A percentile compares a stretch with the other conserved stretches of the same genome.
Evolutionary conservation across 768 basidiomycete species (phyloP).

Genomic region (Trametes cinnabarina): DNA sequence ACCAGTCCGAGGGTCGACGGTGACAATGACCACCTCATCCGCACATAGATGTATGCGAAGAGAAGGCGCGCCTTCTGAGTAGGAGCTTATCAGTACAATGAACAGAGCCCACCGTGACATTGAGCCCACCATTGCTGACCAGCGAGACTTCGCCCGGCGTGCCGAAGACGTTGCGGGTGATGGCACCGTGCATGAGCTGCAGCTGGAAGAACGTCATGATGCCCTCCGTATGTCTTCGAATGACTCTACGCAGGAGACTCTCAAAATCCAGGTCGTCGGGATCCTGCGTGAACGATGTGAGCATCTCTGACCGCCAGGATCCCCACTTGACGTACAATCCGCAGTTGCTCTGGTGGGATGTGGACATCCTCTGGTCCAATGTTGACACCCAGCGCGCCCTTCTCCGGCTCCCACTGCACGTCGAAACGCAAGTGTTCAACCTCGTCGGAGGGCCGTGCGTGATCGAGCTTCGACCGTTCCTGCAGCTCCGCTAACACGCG

Average conservation of each 20-base stretch:
- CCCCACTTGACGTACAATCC: constrained; percentile 50
- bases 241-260: constrained; percentile 57
- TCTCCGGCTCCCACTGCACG: constrained; percentile 77
- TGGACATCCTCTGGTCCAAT: constrained; percentile 48
- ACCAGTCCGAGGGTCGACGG: constrained; percentile 79
- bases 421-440: constrained; percentile 66
- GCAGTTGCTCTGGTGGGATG: constrained; percentile 42
- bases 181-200: constrained; percentile 51
- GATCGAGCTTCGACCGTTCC: constrained; percentile 58
- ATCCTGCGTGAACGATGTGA: constrained; percentile 41
- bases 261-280: constrained; percentile 74
- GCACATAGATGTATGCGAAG: constrained; percentile 72
- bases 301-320: not conserved
- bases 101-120: not conserved
- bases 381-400: constrained; percentile 60
- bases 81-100: not conserved
- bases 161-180: constrained; percentile 57
- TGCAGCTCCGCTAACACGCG: constrained; percentile 62
- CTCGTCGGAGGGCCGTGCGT: constrained; percentile 62
- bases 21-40: constrained; percentile 72
- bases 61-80: constrained; percentile 50
- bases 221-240: constrained; percentile 61
- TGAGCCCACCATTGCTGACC: constrained; percentile 51
- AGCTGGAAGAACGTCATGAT: constrained; percentile 57
- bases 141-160: constrained; percentile 57